Evolutionary conservation across 2,329 filamentous ascomycete genomes (phyloP), one percentile per base, ranked within the genome.

Genomic region (Beauveria bassiana): DNA sequence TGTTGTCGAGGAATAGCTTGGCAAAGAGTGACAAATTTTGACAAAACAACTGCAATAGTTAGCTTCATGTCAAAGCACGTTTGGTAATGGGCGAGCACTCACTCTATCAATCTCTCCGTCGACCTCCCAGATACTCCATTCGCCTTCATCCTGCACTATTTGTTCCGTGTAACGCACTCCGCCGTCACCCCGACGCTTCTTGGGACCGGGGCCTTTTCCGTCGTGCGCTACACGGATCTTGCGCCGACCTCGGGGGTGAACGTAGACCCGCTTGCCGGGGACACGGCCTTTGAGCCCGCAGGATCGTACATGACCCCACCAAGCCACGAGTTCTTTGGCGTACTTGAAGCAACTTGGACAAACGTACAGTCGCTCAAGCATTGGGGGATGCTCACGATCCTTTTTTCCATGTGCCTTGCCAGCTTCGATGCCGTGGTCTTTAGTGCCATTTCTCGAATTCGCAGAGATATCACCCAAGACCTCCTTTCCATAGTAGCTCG

Each of bases 291-390:
- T 79, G 63, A 74, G 73, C 67, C 82, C 79, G 73, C 87, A 92
- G 42, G 79, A 72, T 28, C 77, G 77, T 20, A 84, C 79, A 68
- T 89, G 86, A 22, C 78, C 77, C 69, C 78, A 78, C 82, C 83
- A 87, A 1, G 80, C 74, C 22, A 82, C 77, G 14, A 86, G 72
- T 69, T 86, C 84, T 65, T 80, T 83, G 42, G 88, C 89, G 74
- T 99, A 99, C 71, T 93, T 93, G 80, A 98, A 98, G 78, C 95
- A 99, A 79, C 86, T 89, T 40, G 90, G 88, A 71, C 95, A 99
- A 40, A 98, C 89, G 68, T 93, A 96, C 8, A 98, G 78, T 61
- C 86, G 77, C 65, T 88, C 85, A 18, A 91, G 81, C 68, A 85
- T 77, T 1, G 77, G 76, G 16, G 70, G 62, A 45, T 70, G 60